phyloP scores from a whole-genome alignment of 495 filamentous ascomycete species.

The Hypoxylon perforatum region DNA sequence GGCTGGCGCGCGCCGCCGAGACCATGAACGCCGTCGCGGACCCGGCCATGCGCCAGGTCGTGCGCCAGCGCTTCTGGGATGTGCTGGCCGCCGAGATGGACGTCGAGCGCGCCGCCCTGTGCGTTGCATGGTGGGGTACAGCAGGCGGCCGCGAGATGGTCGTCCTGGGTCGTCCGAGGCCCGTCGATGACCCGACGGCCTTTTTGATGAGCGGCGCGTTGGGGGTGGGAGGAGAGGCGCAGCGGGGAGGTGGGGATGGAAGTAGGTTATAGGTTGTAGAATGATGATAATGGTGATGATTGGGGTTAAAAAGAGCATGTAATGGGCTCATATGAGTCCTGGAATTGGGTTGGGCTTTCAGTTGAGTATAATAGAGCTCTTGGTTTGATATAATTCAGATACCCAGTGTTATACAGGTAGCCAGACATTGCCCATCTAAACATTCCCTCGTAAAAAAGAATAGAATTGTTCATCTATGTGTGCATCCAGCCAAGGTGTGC shows the following conservation, averaged over 20 bases:
- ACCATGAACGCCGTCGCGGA: slow-evolving; percentile 73
- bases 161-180: slow-evolving; percentile 39
- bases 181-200: slow-evolving; percentile 20
- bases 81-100: slow-evolving; percentile 89
- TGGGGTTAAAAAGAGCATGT: no score
- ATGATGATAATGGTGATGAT: no score
- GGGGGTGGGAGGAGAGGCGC: slow-evolving; percentile 23
- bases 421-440: no score
- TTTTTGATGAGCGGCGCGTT: slow-evolving; percentile 61
- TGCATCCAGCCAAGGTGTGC: no score
- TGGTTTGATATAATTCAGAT: no score
- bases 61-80: slow-evolving; percentile 85
- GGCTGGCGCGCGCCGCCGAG: slow-evolving; percentile 72
- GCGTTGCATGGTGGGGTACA: slow-evolving; percentile 86
- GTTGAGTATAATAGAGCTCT: no score
- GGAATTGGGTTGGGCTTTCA: no score
- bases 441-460: no score
- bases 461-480: no score
- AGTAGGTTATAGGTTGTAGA: slow-evolving; percentile 33
- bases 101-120: slow-evolving; percentile 81
- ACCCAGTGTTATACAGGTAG: no score
- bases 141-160: slow-evolving; percentile 56
- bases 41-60: slow-evolving; percentile 68
- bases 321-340: no score
- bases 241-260: slow-evolving; percentile 7